phyloP scores from a whole-genome alignment of 352 stramenopile species.

The Phytopythium aichiense region DNA sequence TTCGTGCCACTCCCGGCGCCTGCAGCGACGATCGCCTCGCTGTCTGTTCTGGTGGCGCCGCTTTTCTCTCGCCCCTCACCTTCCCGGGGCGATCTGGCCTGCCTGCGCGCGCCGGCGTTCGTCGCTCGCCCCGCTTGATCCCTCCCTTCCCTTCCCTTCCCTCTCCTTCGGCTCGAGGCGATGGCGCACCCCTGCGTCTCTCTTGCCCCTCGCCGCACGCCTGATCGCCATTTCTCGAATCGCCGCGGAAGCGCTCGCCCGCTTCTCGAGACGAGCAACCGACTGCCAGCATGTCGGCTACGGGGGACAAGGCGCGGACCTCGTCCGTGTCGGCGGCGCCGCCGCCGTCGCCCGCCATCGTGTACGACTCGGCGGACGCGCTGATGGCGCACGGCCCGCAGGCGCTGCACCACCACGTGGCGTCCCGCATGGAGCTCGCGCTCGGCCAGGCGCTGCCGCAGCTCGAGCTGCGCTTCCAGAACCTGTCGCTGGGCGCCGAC shows the following conservation, averaged over 20 bases:
- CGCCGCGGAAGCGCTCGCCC: not conserved
- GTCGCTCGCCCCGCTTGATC: not conserved
- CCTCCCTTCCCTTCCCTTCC: not conserved
- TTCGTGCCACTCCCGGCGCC: not conserved
- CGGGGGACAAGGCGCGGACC: not conserved
- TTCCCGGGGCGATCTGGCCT: not conserved
- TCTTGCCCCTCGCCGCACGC: not conserved
- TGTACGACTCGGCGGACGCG: slow-evolving; percentile 7
- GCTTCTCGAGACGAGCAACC: not conserved
- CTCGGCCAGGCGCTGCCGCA: slow-evolving; percentile 25
- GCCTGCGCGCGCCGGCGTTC: not conserved
- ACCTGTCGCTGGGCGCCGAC: slow-evolving; percentile 14
- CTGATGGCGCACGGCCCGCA: slow-evolving; percentile 23
- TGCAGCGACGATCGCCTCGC: not conserved
- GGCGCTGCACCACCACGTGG: slow-evolving; percentile 23
- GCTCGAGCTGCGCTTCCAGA: slow-evolving; percentile 28
- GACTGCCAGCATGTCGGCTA: not conserved
- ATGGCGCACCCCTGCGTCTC: slow-evolving; percentile 2
- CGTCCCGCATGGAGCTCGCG: slow-evolving; percentile 19
- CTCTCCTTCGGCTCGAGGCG: not conserved
- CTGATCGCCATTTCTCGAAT: not conserved
- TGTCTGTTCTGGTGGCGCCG: not conserved
- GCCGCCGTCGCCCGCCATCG: slow-evolving; percentile 8
- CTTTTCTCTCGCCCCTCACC: not conserved
- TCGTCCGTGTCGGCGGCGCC: not conserved